These are phyloP conservation scores for Camptophora hylomeconis DNA, from an alignment of 2,329 filamentous ascomycete genomes.

Conservation along the genomic window DNA sequence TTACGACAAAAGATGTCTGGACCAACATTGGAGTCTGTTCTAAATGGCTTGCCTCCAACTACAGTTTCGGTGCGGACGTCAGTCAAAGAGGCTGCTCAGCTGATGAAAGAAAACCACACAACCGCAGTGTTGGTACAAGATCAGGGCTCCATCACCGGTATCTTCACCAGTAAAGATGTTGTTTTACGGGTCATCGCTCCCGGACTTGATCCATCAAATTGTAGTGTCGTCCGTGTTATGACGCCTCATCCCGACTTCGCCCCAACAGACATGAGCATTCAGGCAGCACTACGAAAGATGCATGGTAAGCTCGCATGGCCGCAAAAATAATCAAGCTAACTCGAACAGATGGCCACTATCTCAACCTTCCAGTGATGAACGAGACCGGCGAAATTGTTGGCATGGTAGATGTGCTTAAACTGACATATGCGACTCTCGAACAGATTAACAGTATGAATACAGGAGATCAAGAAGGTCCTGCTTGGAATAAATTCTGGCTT, in stretches of 20 bases:
- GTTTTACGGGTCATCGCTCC: constrained; percentile 95
- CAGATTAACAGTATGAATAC: constrained; percentile 82
- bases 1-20: constrained; percentile 94
- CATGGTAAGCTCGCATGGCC: constrained; percentile 52
- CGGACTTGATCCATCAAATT: constrained; percentile 82
- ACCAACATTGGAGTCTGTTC: constrained; percentile 83
- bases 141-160: constrained; percentile 92
- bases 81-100: constrained; percentile 82
- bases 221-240: constrained; percentile 98
- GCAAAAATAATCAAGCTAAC: constrained; percentile 5
- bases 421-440: constrained; percentile 95
- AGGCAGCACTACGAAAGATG: constrained; percentile 96
- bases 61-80: constrained; percentile 93
- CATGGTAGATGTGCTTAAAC: constrained; percentile 97
- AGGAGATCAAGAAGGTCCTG: constrained; percentile 80
- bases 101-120: constrained; percentile 99
- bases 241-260: constrained; percentile 98
- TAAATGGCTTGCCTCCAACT: constrained; percentile 81
- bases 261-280: constrained; percentile 97
- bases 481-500: constrained; percentile 99
- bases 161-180: constrained; percentile 99
- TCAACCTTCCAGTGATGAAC: constrained; percentile 98
- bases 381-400: constrained; percentile 93
- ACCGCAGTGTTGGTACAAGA: constrained; percentile 94
- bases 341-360: constrained; percentile 76